A percentile compares a stretch with the other conserved stretches of the same genome.
These are phyloP conservation scores for Microdochium trichocladiopsis DNA, from an alignment of 2,329 filamentous ascomycete species.

Conservation along the genomic window DNA sequence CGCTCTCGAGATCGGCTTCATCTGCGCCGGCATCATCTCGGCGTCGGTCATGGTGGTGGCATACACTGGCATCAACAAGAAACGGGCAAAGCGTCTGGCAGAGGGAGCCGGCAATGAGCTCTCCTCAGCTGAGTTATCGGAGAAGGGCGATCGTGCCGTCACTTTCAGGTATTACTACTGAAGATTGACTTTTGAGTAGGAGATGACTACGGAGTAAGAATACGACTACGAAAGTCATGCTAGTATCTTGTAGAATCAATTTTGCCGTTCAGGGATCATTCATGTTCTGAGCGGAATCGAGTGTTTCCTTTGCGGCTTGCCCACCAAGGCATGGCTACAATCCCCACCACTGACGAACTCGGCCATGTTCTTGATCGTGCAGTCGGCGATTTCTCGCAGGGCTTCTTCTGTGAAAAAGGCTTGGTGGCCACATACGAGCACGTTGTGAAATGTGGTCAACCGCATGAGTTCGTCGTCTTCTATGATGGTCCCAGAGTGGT, in stretches of 20 bases:
- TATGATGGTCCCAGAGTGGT: conserved; percentile 58
- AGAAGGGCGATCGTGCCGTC: conserved; percentile 52
- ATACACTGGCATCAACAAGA: conserved; percentile 53
- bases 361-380: conserved; percentile 49
- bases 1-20: conserved; percentile 41
- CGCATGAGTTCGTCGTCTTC: conserved; percentile 61
- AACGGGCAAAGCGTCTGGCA: conserved; percentile 37
- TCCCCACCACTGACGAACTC: conserved; percentile 27
- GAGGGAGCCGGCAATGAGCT: conserved; percentile 32
- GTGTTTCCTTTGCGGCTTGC: neutral
- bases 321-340: conserved; percentile 5
- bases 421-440: conserved; percentile 60
- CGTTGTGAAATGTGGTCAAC: conserved; percentile 62
- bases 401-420: conserved; percentile 64
- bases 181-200: too few species aligned
- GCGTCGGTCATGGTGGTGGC: conserved; percentile 34
- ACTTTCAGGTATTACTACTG: conserved; percentile 56
- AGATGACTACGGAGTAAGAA: too few species aligned
- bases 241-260: too few species aligned
- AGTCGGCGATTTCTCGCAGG: conserved; percentile 53
- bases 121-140: conserved; percentile 43
- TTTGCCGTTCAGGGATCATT: neutral
- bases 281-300: neutral
- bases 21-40: conserved; percentile 35
- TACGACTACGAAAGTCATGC: too few species aligned